Conservation (phyloP, 2,329 filamentous ascomycete genomes). For the Ceratocystis lukuohia region DNA sequence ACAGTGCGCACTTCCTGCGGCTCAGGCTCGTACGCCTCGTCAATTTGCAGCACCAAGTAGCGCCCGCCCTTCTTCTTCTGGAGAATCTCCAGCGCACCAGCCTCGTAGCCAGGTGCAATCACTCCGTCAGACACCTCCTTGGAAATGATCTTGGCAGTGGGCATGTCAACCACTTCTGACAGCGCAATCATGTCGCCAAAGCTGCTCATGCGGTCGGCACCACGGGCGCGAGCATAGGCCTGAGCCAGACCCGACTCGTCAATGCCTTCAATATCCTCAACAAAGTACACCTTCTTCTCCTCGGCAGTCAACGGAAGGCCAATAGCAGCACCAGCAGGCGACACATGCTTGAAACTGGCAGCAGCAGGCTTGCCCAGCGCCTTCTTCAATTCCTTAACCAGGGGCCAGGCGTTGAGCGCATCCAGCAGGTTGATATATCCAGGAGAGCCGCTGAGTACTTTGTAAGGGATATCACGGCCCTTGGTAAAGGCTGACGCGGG, state of each 20-base stretch:
- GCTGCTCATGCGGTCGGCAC: constrained; percentile 95
- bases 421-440: constrained; percentile 97
- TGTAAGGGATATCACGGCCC: constrained; percentile 74
- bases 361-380: constrained; percentile 80
- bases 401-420: constrained; percentile 87
- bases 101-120: constrained; percentile 75
- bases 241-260: constrained; percentile 78
- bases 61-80: constrained; percentile 97
- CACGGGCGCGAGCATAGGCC: constrained; percentile 88
- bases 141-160: constrained; percentile 93
- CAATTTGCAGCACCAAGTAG: constrained; percentile 92
- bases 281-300: constrained; percentile 97
- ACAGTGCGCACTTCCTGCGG: constrained; percentile 76
- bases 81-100: constrained; percentile 77
- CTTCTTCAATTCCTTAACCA: constrained; percentile 90
- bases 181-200: constrained; percentile 95
- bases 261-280: constrained; percentile 83
- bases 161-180: constrained; percentile 77
- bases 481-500: constrained; percentile 73
- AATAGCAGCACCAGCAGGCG: constrained; percentile 88
- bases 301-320: constrained; percentile 72
- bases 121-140: constrained; percentile 97
- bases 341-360: constrained; percentile 98
- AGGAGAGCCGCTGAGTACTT: constrained; percentile 75
- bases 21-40: constrained; percentile 68